Conservation (phyloP, 768 basidiomycete genomes). For the Krasilnikovozyma curviuscula region DNA sequence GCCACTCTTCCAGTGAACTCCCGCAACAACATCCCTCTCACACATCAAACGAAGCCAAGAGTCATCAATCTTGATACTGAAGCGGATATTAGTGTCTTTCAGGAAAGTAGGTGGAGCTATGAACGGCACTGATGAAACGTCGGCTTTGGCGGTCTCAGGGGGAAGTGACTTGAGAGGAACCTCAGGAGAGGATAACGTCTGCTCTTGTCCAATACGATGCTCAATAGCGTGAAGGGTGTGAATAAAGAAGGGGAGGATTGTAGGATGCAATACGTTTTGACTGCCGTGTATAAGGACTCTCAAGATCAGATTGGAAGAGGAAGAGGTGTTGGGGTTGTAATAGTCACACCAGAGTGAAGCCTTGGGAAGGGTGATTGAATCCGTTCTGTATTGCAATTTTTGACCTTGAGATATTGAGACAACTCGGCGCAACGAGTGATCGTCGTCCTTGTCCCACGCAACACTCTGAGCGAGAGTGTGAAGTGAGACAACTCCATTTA, state of each 20-base stretch:
- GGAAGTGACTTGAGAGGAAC: conserved; percentile 15
- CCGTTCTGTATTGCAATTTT: not conserved
- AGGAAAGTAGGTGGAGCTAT: conserved; percentile 23
- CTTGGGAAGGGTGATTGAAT: conserved; percentile 36
- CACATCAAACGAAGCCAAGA: conserved; percentile 74
- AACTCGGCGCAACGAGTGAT: not conserved
- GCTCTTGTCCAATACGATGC: conserved; percentile 29
- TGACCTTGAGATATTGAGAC: not conserved
- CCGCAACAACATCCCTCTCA: conserved; percentile 72
- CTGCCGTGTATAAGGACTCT: conserved; percentile 79
- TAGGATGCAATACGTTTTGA: conserved; percentile 62
- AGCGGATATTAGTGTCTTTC: conserved; percentile 45
- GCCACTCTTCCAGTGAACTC: conserved; percentile 81
- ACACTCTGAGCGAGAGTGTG: no score
- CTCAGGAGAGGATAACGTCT: conserved; percentile 1
- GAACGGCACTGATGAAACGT: conserved; percentile 9
- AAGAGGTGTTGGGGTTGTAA: conserved; percentile 21
- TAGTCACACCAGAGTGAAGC: conserved; percentile 72
- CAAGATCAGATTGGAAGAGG: conserved; percentile 48
- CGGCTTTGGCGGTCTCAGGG: conserved; percentile 10
- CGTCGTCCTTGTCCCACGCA: not conserved
- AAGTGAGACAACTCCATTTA: conserved; percentile 64
- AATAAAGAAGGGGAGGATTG: conserved; percentile 63
- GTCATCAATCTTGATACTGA: conserved; percentile 78
- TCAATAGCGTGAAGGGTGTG: conserved; percentile 55